Evolutionary conservation across 805 yeast species (phyloP).

Genomic region (Candida incommunis): DNA sequence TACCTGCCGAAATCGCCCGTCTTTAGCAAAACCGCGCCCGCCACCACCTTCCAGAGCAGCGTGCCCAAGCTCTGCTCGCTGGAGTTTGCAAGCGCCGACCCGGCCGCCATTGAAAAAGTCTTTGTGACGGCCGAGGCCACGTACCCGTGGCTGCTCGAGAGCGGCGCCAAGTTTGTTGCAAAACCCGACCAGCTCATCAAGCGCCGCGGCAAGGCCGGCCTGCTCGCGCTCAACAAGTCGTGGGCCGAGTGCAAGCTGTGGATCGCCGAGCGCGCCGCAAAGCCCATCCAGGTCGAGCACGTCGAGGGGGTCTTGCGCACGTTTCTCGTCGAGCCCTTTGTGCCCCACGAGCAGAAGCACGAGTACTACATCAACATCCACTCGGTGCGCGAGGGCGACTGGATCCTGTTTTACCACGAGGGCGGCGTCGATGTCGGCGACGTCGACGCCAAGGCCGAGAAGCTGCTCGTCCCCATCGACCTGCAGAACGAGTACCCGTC

Average conservation of each 20-base stretch:
- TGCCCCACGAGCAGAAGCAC: conserved; percentile 30
- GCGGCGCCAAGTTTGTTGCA: conserved; percentile 28
- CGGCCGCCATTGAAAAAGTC: conserved; percentile 19
- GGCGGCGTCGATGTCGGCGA: conserved; percentile 36
- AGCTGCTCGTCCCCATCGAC: conserved; percentile 29
- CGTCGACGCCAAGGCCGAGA: conserved; percentile 31
- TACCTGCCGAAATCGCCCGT: conserved; percentile 28
- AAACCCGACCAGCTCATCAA: conserved; percentile 34
- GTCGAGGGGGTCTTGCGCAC: conserved; percentile 26
- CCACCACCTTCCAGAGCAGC: conserved; percentile 18
- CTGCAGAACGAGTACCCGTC: conserved; percentile 26
- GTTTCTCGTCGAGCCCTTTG: conserved; percentile 33
- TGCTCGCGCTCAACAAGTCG: conserved; percentile 28
- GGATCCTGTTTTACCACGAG: conserved; percentile 33
- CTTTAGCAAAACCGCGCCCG: conserved; percentile 19
- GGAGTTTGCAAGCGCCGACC: conserved; percentile 18
- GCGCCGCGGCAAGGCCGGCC: conserved; percentile 32
- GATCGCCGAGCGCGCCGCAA: conserved; percentile 29
- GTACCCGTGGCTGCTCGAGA: conserved; percentile 27
- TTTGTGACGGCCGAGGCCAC: conserved; percentile 23
- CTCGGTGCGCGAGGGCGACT: conserved; percentile 34
- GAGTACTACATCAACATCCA: conserved; percentile 35
- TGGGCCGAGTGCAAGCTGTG: conserved; percentile 31
- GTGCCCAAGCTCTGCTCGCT: conserved; percentile 25
- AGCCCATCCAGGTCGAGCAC: conserved; percentile 26